Evolutionary conservation across 2,329 filamentous ascomycete species (phyloP).

Genomic region (Fusarium piperis): DNA sequence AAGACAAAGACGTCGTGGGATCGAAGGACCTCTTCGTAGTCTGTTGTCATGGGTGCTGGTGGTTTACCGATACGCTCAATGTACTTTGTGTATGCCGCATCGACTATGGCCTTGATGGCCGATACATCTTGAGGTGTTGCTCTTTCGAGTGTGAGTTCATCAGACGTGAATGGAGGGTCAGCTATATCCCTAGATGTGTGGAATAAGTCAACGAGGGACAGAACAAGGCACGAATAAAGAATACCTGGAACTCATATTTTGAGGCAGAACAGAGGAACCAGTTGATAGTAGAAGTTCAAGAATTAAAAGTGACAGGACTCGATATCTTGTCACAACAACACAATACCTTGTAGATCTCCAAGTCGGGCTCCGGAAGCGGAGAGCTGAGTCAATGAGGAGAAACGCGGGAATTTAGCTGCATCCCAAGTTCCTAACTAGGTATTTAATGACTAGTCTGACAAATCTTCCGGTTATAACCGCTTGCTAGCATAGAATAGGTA

Average conservation of each 20-base stretch:
- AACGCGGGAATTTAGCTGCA: neutral
- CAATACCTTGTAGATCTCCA: neutral
- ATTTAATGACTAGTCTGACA: neutral
- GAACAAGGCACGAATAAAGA: neutral
- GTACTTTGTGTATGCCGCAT: constrained; percentile 47
- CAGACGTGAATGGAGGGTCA: neutral
- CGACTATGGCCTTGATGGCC: constrained; percentile 44
- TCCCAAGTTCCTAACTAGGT: neutral
- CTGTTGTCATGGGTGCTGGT: constrained; percentile 49
- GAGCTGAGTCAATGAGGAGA: neutral
- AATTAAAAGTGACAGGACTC: neutral
- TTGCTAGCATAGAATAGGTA: neutral
- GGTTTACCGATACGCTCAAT: constrained; percentile 47
- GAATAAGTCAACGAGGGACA: neutral
- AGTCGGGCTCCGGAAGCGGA: neutral
- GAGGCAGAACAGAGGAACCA: neutral
- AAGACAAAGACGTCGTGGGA: constrained; percentile 41
- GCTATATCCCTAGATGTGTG: neutral
- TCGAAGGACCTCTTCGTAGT: constrained; percentile 45
- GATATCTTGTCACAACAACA: neutral
- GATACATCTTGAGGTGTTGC: constrained; percentile 35
- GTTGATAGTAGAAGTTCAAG: neutral
- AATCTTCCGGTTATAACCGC: neutral
- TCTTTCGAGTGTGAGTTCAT: neutral
- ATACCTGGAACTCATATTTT: neutral